Evolutionary conservation across 164 flowering plant genomes (phyloP).

Genomic region (Litsea cubeba): DNA sequence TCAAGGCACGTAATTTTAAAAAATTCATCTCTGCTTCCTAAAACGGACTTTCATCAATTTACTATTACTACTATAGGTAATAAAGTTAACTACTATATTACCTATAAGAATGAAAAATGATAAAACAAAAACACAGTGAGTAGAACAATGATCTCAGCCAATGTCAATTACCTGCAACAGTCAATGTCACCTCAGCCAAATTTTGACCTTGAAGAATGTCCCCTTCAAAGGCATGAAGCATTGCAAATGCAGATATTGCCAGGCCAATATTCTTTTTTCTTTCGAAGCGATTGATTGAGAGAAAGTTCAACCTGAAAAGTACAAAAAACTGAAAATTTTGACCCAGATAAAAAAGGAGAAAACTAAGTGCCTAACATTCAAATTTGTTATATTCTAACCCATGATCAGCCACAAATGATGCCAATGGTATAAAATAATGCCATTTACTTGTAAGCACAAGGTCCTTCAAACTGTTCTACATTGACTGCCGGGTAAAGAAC

Average conservation of each 20-base stretch:
- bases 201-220: constrained; percentile 30
- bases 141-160: not conserved
- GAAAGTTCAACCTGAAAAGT: constrained; percentile 57
- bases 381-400: constrained; percentile 1
- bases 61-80: not conserved
- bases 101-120: not conserved
- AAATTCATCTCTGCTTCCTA: too few relatives aligned
- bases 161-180: constrained; percentile 55
- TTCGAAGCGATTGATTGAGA: constrained; percentile 88
- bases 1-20: too few relatives aligned
- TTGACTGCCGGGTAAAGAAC: constrained; percentile 94
- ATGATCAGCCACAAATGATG: constrained; percentile 14
- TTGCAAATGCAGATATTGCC: constrained; percentile 80
- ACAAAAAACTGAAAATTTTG: not conserved
- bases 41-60: not conserved
- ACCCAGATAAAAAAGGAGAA: not conserved
- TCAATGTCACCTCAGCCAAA: constrained; percentile 43
- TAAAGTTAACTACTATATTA: not conserved
- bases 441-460: constrained; percentile 57
- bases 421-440: constrained; percentile 25
- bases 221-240: constrained; percentile 39
- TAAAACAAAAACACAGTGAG: not conserved
- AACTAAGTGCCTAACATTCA: not conserved
- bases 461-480: constrained; percentile 71
- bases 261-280: constrained; percentile 88